These are phyloP conservation scores for Phytophthora podocarpi DNA, from an alignment of 352 stramenopile genomes.

Conservation along the genomic window DNA sequence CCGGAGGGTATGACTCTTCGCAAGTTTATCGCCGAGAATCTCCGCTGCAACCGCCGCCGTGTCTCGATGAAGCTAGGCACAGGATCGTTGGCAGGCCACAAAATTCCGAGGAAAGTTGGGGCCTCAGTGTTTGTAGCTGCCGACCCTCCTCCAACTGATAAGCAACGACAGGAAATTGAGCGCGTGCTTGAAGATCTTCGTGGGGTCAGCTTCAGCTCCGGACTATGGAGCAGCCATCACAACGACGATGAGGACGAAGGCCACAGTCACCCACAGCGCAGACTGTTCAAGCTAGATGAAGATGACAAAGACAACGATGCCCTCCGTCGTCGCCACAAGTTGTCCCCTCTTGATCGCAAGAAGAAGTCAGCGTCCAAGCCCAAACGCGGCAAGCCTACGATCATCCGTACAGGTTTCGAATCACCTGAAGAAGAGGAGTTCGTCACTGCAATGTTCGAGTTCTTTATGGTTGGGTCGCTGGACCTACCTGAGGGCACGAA, in stretches of 20 bases:
- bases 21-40: constrained; percentile 70
- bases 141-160: constrained; percentile 36
- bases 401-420: constrained; percentile 80
- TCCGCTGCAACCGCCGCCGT: constrained; percentile 65
- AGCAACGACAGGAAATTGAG: constrained; percentile 40
- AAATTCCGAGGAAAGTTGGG: constrained; percentile 73
- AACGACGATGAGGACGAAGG: constrained; percentile 10
- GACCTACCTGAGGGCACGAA: constrained; percentile 58
- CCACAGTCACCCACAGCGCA: constrained; percentile 5
- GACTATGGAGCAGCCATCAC: constrained; percentile 11
- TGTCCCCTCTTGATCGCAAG: constrained; percentile 10
- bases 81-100: constrained; percentile 57
- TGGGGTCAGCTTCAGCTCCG: constrained; percentile 39
- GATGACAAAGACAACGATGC: constrained; percentile 13
- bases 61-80: constrained; percentile 80
- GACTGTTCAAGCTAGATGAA: constrained; percentile 15
- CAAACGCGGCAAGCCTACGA: constrained; percentile 55
- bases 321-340: background rate
- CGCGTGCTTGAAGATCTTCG: constrained; percentile 43
- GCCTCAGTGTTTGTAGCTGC: constrained; percentile 62
- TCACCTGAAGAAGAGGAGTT: constrained; percentile 67
- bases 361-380: constrained; percentile 16
- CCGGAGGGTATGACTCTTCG: constrained; percentile 65
- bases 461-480: constrained; percentile 62
- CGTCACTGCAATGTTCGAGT: constrained; percentile 63